phyloP scores from a whole-genome alignment of 305 asterid genomes.

The Galium porrigens region DNA sequence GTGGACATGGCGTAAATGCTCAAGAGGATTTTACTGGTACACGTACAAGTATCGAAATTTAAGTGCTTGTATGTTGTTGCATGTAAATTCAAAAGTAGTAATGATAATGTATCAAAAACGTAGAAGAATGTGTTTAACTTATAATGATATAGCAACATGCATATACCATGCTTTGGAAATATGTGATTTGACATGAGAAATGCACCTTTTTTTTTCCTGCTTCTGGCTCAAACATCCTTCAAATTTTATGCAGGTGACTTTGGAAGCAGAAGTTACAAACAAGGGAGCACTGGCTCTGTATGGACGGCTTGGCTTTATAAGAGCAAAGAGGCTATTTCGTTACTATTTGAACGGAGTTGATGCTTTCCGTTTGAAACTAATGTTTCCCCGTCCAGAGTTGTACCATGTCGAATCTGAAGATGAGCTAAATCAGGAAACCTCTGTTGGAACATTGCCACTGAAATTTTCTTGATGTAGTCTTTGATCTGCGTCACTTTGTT shows the following conservation, averaged over 20 bases:
- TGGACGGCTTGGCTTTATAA: constrained; percentile 84
- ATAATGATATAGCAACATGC: too few species aligned
- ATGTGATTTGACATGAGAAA: background rate
- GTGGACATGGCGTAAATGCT: background rate
- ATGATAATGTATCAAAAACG: too few species aligned
- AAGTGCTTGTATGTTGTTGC: too few species aligned
- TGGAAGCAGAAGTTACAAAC: constrained; percentile 92
- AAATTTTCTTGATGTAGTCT: background rate
- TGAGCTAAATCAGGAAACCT: background rate
- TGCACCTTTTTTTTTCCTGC: background rate
- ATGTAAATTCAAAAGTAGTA: too few species aligned
- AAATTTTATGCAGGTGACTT: constrained; percentile 41
- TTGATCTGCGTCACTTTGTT: background rate
- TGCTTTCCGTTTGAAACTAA: constrained; percentile 80
- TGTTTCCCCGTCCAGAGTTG: constrained; percentile 54
- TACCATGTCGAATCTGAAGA: constrained; percentile 10
- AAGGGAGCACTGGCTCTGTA: constrained; percentile 89
- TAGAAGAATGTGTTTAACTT: too few species aligned
- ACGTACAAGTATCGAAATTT: too few species aligned
- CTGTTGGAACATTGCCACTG: background rate
- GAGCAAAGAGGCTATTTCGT: constrained; percentile 84
- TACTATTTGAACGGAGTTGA: constrained; percentile 90
- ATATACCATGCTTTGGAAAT: background rate
- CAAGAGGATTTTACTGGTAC: background rate
- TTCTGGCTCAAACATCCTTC: background rate